phyloP scores from a whole-genome alignment of 495 filamentous ascomycete genomes.

The Amniculicola lignicola region DNA sequence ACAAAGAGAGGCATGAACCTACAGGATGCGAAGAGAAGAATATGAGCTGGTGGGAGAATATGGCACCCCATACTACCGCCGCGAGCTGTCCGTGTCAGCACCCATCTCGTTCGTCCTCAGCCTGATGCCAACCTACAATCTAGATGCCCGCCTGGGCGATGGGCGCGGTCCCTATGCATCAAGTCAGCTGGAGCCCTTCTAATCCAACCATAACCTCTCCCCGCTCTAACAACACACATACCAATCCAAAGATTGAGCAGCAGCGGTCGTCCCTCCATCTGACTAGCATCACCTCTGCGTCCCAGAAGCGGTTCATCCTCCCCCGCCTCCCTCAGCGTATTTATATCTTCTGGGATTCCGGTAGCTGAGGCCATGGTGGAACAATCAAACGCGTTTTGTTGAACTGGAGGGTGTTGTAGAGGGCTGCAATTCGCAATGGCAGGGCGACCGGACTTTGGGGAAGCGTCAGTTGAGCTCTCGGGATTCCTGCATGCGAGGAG shows the following conservation, averaged over 20 bases:
- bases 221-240: constrained; percentile 42
- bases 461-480: no score
- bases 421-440: no score
- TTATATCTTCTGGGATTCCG: constrained; percentile 46
- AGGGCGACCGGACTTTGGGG: no score
- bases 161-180: constrained; percentile 58
- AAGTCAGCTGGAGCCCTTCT: constrained; percentile 1
- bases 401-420: no score
- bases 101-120: no score
- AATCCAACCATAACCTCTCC: no score
- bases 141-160: constrained; percentile 66
- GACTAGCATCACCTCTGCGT: constrained; percentile 66
- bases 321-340: constrained; percentile 28
- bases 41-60: constrained; percentile 63
- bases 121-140: constrained; percentile 49
- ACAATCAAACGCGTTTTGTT: no score
- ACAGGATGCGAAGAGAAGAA: constrained; percentile 85
- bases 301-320: constrained; percentile 81
- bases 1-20: constrained; percentile 29
- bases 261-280: constrained; percentile 60
- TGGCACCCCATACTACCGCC: constrained; percentile 67
- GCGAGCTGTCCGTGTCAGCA: constrained; percentile 54
- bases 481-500: no score
- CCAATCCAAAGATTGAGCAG: constrained; percentile 73
- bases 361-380: constrained; percentile 56